Percentiles rank a stretch among this genome's conserved stretches.
These are phyloP conservation scores for Podospora pseudopauciseta DNA, from an alignment of 495 filamentous ascomycete genomes.

Conservation along the genomic window DNA sequence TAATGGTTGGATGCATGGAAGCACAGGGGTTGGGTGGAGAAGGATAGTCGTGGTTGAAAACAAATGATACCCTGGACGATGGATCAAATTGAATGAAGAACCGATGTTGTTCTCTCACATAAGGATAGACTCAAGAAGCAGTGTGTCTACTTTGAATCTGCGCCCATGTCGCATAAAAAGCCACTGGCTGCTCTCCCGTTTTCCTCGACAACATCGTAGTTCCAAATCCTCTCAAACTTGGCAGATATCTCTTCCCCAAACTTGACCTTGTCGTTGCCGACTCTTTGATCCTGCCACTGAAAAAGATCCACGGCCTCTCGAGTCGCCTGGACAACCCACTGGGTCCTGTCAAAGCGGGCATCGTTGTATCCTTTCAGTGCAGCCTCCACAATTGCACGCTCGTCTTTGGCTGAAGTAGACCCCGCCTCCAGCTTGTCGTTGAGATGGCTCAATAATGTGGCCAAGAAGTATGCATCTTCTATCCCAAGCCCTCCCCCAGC, in stretches of 20 bases:
- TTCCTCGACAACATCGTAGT: slow-evolving; percentile 31
- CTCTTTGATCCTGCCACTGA: slow-evolving; percentile 35
- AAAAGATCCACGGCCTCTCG: slow-evolving; percentile 39
- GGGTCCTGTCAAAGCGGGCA: slow-evolving; percentile 36
- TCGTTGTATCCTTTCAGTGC: slow-evolving; percentile 41
- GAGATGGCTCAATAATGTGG: slow-evolving; percentile 36
- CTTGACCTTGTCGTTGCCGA: slow-evolving; percentile 28
- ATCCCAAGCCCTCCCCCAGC: slow-evolving; percentile 54
- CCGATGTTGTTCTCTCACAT: background rate
- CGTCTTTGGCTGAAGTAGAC: background rate
- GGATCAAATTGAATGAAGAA: background rate
- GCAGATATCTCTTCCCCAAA: slow-evolving; percentile 31
- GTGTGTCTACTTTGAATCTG: background rate
- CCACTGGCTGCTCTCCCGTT: background rate
- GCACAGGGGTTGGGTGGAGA: background rate
- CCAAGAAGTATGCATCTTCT: slow-evolving; percentile 50
- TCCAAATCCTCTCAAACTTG: slow-evolving; percentile 40
- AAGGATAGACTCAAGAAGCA: background rate
- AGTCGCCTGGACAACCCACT: slow-evolving; percentile 36
- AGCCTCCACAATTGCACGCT: slow-evolving; percentile 21
- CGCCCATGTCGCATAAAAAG: background rate
- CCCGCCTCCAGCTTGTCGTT: slow-evolving; percentile 2
- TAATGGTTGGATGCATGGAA: background rate
- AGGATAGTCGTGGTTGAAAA: background rate
- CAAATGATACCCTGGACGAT: background rate